Percentiles rank a stretch among this genome's conserved stretches.
These are phyloP conservation scores for Gloeophyllum trabeum DNA, from an alignment of 768 basidiomycete genomes.

Conservation along the genomic window DNA sequence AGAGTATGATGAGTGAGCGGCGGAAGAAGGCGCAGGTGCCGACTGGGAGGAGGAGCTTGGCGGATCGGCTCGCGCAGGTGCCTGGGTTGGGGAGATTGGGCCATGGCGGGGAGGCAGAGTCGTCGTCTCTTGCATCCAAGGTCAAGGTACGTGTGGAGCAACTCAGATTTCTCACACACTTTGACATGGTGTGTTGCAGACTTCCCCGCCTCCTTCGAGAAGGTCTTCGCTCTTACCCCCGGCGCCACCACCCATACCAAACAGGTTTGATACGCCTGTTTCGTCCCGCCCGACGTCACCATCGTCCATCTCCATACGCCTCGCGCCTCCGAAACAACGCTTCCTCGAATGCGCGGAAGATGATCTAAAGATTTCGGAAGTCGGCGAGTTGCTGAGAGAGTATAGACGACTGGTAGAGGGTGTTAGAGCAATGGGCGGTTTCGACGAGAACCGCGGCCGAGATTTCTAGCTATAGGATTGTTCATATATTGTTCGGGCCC, in stretches of 20 bases:
- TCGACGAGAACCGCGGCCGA: conserved; percentile 18
- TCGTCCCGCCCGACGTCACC: conserved; percentile 28
- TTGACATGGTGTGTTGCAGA: conserved; percentile 10
- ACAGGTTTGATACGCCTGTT: conserved; percentile 23
- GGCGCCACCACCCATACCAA: conserved; percentile 16
- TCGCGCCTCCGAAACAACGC: conserved; percentile 53
- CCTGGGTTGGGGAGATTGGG: conserved; percentile 40
- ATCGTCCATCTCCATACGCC: conserved; percentile 27
- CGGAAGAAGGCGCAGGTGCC: conserved; percentile 18
- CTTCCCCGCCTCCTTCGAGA: conserved; percentile 26
- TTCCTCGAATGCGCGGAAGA: conserved; percentile 66
- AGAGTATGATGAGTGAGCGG: conserved; percentile 63
- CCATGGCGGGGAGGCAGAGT: no score
- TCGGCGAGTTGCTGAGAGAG: conserved; percentile 68
- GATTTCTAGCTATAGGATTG: not conserved
- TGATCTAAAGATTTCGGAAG: conserved; percentile 74
- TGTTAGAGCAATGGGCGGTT: conserved; percentile 48
- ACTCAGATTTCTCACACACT: conserved; percentile 1
- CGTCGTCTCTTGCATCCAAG: no score
- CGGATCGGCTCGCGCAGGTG: conserved; percentile 75
- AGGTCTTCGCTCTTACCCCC: conserved; percentile 26
- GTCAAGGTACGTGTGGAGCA: no score
- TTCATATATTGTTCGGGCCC: not conserved
- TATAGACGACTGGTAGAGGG: conserved; percentile 72
- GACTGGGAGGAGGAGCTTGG: conserved; percentile 51